Base-by-base conservation (phyloP, 192 early-diverging fungal genomes). In the Coemansia guatemalensis region DNA sequence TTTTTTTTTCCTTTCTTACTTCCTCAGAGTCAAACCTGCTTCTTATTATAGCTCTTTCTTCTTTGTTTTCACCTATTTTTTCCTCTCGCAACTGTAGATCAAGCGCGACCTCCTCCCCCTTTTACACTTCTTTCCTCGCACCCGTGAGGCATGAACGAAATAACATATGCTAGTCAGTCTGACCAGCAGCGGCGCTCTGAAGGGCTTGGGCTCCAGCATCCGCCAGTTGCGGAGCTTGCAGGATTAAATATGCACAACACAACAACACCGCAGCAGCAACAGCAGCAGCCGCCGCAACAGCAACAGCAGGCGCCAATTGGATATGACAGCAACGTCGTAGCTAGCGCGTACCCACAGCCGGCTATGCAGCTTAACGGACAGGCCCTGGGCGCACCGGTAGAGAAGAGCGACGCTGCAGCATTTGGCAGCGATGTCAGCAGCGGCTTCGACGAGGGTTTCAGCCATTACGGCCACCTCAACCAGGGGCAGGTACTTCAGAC, bases 381-480 rank as follows among this genome's bases (percentile, higher is more conserved):
- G 30, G 20, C 22, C 20, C 23, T 21, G 14, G 47, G 41, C 41
- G 26, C 6, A 18, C 33, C 56, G 30, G 39, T 52, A 1, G 39
- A 53, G 14, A 66, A 68, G 52, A 63, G 63, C 3, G 68, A 41
- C 1, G 67, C 69, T 44, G 67, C 60, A 24, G 67, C 62, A 18
- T 69, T 79, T 69, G 76, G 67, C 25, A 55, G 69, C 9, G 77
- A 74, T 24, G 65, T 67, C 49, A 66, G 69, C 53, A 74, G 65
- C 50, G 77, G 77, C 1, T 80, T 80, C 50, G 77, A 80, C 68
- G 64, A 73, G n/a, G 68, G 68, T 23, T 70, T 55, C 44, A 68
- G 68, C 41, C 72, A 80, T 62, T 80, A 80, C 62, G 68, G 60
- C 51, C 66, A 68, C 39, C 22, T 67, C 41, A 67, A 62, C 68